These are phyloP conservation scores for Ophiostoma himal-ulmi DNA, from an alignment of 2,329 filamentous ascomycete species.

Conservation along the genomic window DNA sequence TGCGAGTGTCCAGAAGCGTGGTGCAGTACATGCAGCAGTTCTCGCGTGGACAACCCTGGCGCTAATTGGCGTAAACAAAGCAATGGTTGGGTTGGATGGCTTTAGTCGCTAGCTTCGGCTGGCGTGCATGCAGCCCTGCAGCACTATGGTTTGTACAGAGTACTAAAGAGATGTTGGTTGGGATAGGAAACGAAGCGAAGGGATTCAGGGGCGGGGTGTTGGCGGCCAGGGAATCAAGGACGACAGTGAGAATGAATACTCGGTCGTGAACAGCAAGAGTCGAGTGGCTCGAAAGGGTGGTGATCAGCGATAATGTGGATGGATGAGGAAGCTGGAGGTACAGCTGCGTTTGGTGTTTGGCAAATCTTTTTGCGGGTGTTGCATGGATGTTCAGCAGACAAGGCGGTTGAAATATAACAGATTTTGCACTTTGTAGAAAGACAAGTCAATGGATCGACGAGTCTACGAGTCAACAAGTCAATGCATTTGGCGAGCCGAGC, in stretches of 20 bases:
- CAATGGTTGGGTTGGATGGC: too few species aligned
- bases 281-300: background rate
- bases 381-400: too few species aligned
- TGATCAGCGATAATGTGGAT: background rate
- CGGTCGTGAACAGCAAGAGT: background rate
- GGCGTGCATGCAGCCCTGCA: slow-evolving; percentile 7
- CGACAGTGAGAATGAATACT: background rate
- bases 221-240: background rate
- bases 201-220: background rate
- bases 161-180: background rate
- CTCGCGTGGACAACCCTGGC: background rate
- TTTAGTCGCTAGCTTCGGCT: background rate
- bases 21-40: background rate
- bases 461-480: background rate
- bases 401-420: too few species aligned
- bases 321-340: slow-evolving; percentile 2
- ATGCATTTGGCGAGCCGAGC: slow-evolving; percentile 15
- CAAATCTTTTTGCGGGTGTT: too few species aligned
- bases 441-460: too few species aligned
- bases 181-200: background rate
- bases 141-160: background rate
- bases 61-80: background rate
- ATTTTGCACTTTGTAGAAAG: too few species aligned
- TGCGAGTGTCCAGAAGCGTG: background rate
- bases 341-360: background rate